Evolutionary conservation across 2,329 filamentous ascomycete species (phyloP).

Genomic region (Fulvia fulva): DNA sequence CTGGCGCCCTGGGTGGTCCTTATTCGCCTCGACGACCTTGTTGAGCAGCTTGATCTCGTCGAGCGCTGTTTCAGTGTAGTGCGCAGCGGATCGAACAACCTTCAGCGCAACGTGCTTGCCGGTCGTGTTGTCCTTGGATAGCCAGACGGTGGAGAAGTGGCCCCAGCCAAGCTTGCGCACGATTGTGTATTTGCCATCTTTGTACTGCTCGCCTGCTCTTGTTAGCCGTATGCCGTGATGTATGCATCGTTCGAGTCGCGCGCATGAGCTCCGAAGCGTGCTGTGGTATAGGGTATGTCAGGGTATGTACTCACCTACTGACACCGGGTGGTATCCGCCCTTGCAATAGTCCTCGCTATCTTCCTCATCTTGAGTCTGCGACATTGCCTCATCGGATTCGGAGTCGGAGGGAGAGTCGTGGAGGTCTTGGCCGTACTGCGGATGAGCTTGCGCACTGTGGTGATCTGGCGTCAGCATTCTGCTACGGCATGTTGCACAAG

Average conservation of each 20-base stretch:
- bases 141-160: constrained; percentile 66
- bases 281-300: neutral
- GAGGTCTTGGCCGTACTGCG: constrained; percentile 51
- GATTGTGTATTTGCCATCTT: constrained; percentile 93
- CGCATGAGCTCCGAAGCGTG: neutral
- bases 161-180: constrained; percentile 97
- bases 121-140: constrained; percentile 71
- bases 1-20: constrained; percentile 85
- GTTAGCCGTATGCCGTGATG: neutral
- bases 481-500: neutral
- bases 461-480: constrained; percentile 24
- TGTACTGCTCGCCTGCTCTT: constrained; percentile 77
- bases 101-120: constrained; percentile 96
- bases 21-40: constrained; percentile 93
- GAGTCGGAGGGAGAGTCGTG: constrained; percentile 68
- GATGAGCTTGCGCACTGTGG: constrained; percentile 31
- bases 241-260: neutral
- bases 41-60: constrained; percentile 98
- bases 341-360: constrained; percentile 99
- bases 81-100: constrained; percentile 92
- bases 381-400: constrained; percentile 72
- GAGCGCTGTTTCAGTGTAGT: constrained; percentile 98
- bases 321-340: constrained; percentile 93
- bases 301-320: constrained; percentile 46
- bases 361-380: constrained; percentile 95